phyloP scores from a whole-genome alignment of 192 early-diverging fungal species.

The Backusella mclennaniae region DNA sequence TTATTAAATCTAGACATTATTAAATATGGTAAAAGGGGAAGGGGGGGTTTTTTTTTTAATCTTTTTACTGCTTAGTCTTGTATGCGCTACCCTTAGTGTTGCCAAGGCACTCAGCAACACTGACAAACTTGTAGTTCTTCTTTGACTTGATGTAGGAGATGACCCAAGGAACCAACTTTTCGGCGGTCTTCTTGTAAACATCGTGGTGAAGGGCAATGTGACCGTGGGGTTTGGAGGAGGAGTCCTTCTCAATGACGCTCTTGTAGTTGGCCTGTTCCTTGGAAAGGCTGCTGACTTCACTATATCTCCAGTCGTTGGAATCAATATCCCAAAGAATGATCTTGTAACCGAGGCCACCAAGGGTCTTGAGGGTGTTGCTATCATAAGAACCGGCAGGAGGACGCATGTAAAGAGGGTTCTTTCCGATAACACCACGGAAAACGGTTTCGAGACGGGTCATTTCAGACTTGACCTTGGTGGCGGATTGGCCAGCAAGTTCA shows the following conservation, averaged over 20 bases:
- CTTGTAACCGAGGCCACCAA: conserved; percentile 41
- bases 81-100: conserved; percentile 10
- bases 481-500: conserved; percentile 18
- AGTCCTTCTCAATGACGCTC: conserved; percentile 16
- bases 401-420: conserved; percentile 38
- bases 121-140: conserved; percentile 42
- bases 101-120: conserved; percentile 48
- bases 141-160: conserved; percentile 34
- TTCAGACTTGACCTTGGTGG: conserved; percentile 8
- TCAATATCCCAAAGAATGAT: conserved; percentile 47
- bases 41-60: not conserved
- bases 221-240: not conserved
- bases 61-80: conserved; percentile 14
- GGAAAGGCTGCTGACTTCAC: conserved; percentile 13
- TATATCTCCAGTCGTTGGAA: conserved; percentile 34
- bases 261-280: conserved; percentile 16
- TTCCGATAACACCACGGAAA: conserved; percentile 13
- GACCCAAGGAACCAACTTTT: conserved; percentile 41
- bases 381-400: conserved; percentile 51
- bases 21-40: not conserved
- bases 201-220: conserved; percentile 21
- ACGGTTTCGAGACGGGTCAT: conserved; percentile 17
- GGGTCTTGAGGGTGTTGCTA: conserved; percentile 14
- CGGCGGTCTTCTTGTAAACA: conserved; percentile 32
- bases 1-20: not conserved